phyloP scores from a whole-genome alignment of 768 basidiomycete genomes.

The Mycena indigotica region DNA sequence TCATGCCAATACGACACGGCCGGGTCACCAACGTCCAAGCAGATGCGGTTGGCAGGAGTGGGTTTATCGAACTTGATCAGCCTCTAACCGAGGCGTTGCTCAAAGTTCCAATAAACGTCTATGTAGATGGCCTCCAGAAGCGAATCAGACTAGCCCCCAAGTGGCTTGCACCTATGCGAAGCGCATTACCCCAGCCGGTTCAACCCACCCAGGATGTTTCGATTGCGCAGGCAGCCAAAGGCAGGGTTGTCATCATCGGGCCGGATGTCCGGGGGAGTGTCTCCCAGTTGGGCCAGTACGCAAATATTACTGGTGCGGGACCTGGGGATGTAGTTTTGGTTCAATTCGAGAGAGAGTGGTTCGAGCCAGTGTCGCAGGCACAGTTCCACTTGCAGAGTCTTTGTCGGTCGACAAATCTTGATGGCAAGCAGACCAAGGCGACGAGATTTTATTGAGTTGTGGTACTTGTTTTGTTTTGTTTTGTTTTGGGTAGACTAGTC shows the following conservation, averaged over 20 bases:
- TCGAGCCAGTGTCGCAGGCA: background rate
- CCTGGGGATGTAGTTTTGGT: background rate
- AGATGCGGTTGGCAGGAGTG: background rate
- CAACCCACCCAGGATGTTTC: background rate
- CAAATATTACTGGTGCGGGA: background rate
- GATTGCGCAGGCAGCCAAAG: background rate
- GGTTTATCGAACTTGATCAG: background rate
- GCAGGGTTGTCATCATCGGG: background rate
- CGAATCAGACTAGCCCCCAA: background rate
- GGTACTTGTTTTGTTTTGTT: background rate
- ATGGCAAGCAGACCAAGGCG: conserved; percentile 1
- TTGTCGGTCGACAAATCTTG: background rate
- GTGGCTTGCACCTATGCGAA: conserved; percentile 1
- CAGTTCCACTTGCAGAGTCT: background rate
- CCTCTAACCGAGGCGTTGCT: background rate
- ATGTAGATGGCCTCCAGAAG: conserved; percentile 1
- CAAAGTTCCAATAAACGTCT: background rate
- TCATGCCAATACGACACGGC: background rate
- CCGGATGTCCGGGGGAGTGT: background rate
- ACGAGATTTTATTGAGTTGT: conserved; percentile 1
- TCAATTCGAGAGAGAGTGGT: conserved; percentile 1
- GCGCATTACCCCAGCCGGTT: background rate
- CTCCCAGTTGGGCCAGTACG: background rate
- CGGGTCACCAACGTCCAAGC: conserved; percentile 1
- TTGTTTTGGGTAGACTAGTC: too few relatives aligned